A percentile compares a stretch with the other conserved stretches of the same genome.
Evolutionary conservation across 306 rosid genomes (phyloP).

Genomic region (Castanospermum australe): DNA sequence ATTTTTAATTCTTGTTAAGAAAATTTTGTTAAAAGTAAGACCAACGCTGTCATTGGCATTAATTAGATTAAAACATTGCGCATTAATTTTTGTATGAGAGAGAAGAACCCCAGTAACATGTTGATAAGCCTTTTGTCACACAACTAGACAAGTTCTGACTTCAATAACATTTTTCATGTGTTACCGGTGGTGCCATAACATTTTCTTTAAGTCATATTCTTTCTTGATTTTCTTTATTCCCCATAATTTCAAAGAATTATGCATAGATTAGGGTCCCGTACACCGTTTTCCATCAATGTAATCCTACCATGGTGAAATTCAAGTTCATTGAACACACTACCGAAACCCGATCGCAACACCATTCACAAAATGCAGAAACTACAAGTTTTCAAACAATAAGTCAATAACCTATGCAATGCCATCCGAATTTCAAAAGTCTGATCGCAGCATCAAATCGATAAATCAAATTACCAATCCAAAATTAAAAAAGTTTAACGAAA

Average conservation of each 20-base stretch:
- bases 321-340: background rate
- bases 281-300: background rate
- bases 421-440: background rate
- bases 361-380: background rate
- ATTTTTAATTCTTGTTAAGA: background rate
- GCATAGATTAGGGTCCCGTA: background rate
- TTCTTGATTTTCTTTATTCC: background rate
- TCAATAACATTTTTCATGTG: background rate
- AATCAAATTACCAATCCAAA: background rate
- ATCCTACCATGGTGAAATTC: conserved; percentile 9
- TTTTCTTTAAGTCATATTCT: background rate
- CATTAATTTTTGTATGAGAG: background rate
- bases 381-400: background rate
- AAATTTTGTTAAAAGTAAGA: conserved; percentile 7
- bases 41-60: background rate
- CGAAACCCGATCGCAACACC: conserved; percentile 21
- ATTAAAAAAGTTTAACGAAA: too few species aligned
- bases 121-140: background rate
- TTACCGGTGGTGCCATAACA: background rate
- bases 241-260: background rate
- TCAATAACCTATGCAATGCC: conserved; percentile 31
- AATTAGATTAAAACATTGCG: background rate
- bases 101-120: background rate
- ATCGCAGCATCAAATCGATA: conserved; percentile 4
- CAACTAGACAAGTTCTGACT: background rate